Evolutionary conservation across 768 basidiomycete genomes (phyloP).

Genomic region (Lentinula lateritia): DNA sequence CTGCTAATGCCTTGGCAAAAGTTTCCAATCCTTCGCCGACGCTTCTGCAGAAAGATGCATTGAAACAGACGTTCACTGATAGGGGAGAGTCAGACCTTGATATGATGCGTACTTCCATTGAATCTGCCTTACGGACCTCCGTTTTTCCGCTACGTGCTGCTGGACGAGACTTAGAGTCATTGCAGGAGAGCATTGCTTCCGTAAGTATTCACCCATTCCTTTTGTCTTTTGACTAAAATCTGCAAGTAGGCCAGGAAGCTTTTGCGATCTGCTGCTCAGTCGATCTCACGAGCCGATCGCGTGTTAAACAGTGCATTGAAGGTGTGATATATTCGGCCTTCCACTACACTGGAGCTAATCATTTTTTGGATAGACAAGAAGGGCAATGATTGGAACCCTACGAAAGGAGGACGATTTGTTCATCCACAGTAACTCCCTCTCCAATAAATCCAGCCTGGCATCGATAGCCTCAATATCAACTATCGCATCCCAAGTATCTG

Average conservation of each 20-base stretch:
- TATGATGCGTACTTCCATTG: conserved; percentile 24
- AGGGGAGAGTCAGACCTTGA: conserved; percentile 33
- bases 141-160: conserved; percentile 47
- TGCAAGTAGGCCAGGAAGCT: conserved; percentile 48
- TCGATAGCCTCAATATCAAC: conserved; percentile 40
- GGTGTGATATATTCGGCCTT: conserved; percentile 27
- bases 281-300: conserved; percentile 52
- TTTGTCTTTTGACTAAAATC: conserved; percentile 2
- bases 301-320: conserved; percentile 51
- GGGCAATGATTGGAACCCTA: conserved; percentile 37
- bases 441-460: conserved; percentile 32
- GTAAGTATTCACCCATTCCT: conserved; percentile 29
- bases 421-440: conserved; percentile 21
- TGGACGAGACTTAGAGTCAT: conserved; percentile 49
- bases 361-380: conserved; percentile 38
- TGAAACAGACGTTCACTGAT: conserved; percentile 11
- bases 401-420: conserved; percentile 21
- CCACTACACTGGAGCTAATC: not conserved
- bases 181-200: conserved; percentile 47
- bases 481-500: conserved; percentile 33
- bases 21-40: not conserved
- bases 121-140: conserved; percentile 35
- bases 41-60: not conserved
- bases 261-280: conserved; percentile 46
- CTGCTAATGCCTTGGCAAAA: not conserved